These are phyloP conservation scores for Calonectria honghensis DNA, from an alignment of 2,329 filamentous ascomycete species.

Conservation along the genomic window DNA sequence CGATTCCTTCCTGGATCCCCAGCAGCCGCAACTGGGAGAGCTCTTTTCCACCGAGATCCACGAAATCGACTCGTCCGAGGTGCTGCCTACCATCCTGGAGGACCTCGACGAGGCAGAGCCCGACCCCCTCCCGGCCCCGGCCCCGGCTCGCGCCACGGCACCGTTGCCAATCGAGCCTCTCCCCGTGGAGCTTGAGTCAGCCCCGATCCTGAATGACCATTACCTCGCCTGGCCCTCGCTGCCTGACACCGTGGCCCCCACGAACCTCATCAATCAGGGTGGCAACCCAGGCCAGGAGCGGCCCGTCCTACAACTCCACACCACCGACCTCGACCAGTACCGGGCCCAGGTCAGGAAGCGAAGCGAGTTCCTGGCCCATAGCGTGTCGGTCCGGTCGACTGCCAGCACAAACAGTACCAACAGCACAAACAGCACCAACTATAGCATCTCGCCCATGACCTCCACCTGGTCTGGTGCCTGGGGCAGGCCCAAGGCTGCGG, in stretches of 20 bases:
- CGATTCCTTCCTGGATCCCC: slow-evolving; percentile 61
- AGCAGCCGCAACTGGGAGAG: slow-evolving; percentile 60
- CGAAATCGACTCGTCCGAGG: slow-evolving; percentile 71
- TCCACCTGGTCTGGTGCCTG: slow-evolving; percentile 64
- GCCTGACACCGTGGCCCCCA: slow-evolving; percentile 52
- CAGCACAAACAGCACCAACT: slow-evolving; percentile 61
- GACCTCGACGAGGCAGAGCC: slow-evolving; percentile 50
- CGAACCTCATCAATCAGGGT: slow-evolving; percentile 50
- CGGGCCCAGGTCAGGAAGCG: slow-evolving; percentile 57
- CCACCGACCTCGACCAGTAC: slow-evolving; percentile 62
- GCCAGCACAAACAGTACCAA: slow-evolving; percentile 63
- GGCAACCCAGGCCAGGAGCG: slow-evolving; percentile 48
- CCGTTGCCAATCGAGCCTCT: slow-evolving; percentile 50
- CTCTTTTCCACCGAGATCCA: slow-evolving; percentile 70
- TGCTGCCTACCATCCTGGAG: slow-evolving; percentile 59
- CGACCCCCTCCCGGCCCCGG: slow-evolving; percentile 40
- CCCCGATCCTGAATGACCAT: slow-evolving; percentile 45
- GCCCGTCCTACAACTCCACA: slow-evolving; percentile 64
- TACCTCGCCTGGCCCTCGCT: slow-evolving; percentile 56
- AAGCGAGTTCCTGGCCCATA: slow-evolving; percentile 67
- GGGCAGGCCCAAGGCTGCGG: slow-evolving; percentile 60
- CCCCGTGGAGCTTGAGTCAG: slow-evolving; percentile 54
- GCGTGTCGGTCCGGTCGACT: slow-evolving; percentile 68
- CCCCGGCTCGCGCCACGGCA: slow-evolving; percentile 40
- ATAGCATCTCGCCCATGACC: slow-evolving; percentile 68